phyloP scores from a whole-genome alignment of 768 basidiomycete species.

The Ramaria sp. region DNA sequence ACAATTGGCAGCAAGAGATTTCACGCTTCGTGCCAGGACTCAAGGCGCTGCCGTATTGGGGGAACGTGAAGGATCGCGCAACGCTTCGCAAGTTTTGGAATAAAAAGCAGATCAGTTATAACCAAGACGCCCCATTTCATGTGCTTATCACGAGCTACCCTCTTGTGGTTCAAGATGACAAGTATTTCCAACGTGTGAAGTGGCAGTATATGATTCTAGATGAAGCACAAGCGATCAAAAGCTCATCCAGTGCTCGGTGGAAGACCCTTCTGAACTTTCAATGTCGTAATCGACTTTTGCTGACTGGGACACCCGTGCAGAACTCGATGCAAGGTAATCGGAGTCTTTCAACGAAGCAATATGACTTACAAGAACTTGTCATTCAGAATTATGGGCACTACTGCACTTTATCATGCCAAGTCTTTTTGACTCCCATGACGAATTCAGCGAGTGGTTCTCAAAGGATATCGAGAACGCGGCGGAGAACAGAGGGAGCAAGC shows the following conservation, averaged over 20 bases:
- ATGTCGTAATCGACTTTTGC: constrained; percentile 85
- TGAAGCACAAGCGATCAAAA: constrained; percentile 99
- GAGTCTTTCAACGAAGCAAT: not conserved
- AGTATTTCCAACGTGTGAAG: constrained; percentile 94
- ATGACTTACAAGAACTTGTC: constrained; percentile 9
- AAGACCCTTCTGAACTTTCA: constrained; percentile 94
- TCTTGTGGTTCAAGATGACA: constrained; percentile 91
- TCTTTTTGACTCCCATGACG: constrained; percentile 96
- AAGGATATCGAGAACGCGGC: constrained; percentile 96
- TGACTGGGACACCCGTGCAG: constrained; percentile 98
- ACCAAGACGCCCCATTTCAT: constrained; percentile 93
- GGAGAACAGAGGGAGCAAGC: constrained; percentile 81
- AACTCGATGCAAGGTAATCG: constrained; percentile 93
- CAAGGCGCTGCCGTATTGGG: constrained; percentile 97
- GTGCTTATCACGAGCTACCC: constrained; percentile 96
- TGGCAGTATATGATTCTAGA: constrained; percentile 99
- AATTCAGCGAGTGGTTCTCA: constrained; percentile 99
- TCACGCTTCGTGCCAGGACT: constrained; percentile 89
- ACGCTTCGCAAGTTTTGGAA: constrained; percentile 97
- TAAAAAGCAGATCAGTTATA: constrained; percentile 92
- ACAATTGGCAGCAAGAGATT: constrained; percentile 99
- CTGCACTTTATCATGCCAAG: constrained; percentile 99
- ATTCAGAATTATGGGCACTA: constrained; percentile 88
- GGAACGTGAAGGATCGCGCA: constrained; percentile 89
- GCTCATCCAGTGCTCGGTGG: constrained; percentile 92